phyloP scores from a whole-genome alignment of 352 stramenopile species.

The Pythium aquatile region DNA sequence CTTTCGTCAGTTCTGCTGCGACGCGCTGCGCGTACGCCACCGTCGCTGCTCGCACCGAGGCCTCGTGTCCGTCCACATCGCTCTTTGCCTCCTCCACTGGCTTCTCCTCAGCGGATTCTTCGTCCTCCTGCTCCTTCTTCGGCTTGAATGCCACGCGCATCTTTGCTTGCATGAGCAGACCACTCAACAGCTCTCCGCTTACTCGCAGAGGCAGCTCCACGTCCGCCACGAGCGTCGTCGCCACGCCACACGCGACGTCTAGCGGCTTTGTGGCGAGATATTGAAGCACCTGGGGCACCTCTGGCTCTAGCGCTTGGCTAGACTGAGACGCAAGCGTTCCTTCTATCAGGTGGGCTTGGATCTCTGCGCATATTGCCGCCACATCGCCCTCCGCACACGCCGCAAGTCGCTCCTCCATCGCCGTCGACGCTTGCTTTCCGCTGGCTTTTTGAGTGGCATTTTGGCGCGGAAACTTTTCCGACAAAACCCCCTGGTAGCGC shows the following conservation, averaged over 20 bases:
- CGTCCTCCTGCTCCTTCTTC: not conserved
- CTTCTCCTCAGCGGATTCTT: not conserved
- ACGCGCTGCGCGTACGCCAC: slow-evolving; percentile 13
- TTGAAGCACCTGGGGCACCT: slow-evolving; percentile 12
- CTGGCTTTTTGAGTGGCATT: not conserved
- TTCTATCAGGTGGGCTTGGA: slow-evolving; percentile 1
- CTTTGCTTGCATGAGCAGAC: slow-evolving; percentile 9
- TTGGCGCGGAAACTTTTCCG: slow-evolving; percentile 9
- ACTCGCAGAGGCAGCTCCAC: not conserved
- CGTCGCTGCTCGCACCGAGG: not conserved
- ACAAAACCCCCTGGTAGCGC: not conserved
- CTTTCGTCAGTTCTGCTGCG: slow-evolving; percentile 8
- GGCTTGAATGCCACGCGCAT: not conserved
- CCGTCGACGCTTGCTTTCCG: slow-evolving; percentile 2
- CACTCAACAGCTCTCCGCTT: not conserved
- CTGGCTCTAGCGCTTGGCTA: not conserved
- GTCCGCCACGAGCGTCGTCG: slow-evolving; percentile 9
- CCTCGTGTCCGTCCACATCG: not conserved
- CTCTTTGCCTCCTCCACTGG: not conserved
- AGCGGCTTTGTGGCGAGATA: slow-evolving; percentile 8
- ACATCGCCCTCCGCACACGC: slow-evolving; percentile 15
- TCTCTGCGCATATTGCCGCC: slow-evolving; percentile 1
- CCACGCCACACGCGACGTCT: not conserved
- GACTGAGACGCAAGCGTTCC: not conserved
- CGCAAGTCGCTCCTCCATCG: slow-evolving; percentile 7